phyloP scores from a whole-genome alignment of 2,329 filamentous ascomycete genomes.

The Penicillium sp. region DNA sequence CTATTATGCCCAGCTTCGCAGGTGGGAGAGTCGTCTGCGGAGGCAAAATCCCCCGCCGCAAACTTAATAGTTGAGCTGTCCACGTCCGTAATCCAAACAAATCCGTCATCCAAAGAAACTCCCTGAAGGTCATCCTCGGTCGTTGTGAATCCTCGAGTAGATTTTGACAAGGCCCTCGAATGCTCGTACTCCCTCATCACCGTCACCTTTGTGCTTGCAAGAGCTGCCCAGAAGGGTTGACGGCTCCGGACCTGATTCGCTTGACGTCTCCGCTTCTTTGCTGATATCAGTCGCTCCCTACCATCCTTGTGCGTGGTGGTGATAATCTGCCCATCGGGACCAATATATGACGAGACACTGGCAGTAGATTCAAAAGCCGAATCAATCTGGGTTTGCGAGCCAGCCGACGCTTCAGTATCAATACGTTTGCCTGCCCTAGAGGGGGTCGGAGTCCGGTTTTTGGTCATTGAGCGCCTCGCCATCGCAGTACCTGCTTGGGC shows the following conservation, averaged over 20 bases:
- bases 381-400: constrained; percentile 48
- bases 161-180: constrained; percentile 59
- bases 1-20: constrained; percentile 34
- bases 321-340: constrained; percentile 53
- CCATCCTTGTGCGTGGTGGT: constrained; percentile 57
- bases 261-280: constrained; percentile 87
- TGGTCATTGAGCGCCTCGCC: constrained; percentile 52
- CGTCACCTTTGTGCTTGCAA: constrained; percentile 95
- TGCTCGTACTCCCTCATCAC: constrained; percentile 91
- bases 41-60: constrained; percentile 48
- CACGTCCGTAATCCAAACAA: constrained; percentile 54
- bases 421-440: constrained; percentile 48
- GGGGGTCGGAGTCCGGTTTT: constrained; percentile 48
- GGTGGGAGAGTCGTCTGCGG: constrained; percentile 38
- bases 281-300: constrained; percentile 64
- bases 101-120: constrained; percentile 46
- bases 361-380: constrained; percentile 50
- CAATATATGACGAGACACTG: constrained; percentile 46
- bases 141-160: constrained; percentile 43
- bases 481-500: constrained; percentile 55
- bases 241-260: constrained; percentile 87
- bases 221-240: constrained; percentile 91
- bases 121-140: constrained; percentile 50
- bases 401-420: constrained; percentile 52
- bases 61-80: constrained; percentile 54